Conservation (phyloP, 495 filamentous ascomycete genomes). For the Xylaria telfairii region DNA sequence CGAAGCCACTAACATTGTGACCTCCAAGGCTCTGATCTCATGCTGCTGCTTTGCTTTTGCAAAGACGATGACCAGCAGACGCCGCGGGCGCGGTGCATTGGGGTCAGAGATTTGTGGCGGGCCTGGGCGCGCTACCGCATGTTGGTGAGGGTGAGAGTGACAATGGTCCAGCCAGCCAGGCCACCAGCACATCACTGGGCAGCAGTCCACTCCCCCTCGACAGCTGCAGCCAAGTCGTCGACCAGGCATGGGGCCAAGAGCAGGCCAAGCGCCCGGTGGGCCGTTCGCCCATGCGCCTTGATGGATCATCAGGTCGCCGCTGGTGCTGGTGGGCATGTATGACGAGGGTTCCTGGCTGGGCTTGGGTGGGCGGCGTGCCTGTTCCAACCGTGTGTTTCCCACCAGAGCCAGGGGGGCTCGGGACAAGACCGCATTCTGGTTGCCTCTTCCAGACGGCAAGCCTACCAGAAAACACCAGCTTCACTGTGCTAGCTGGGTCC, state of each 20-base stretch:
- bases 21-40: slow-evolving; percentile 24
- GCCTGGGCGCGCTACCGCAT: slow-evolving; percentile 27
- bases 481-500: slow-evolving; percentile 17
- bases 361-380: slow-evolving; percentile 24
- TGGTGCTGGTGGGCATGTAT: slow-evolving; percentile 18
- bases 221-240: slow-evolving; percentile 22
- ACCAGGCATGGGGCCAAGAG: slow-evolving; percentile 24
- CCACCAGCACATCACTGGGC: slow-evolving; percentile 21
- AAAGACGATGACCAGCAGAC: slow-evolving; percentile 26
- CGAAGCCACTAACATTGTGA: slow-evolving; percentile 4
- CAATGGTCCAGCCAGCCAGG: slow-evolving; percentile 27
- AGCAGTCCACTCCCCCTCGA: slow-evolving; percentile 22
- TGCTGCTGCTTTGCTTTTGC: slow-evolving; percentile 26
- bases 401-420: slow-evolving; percentile 27
- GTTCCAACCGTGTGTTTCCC: slow-evolving; percentile 31
- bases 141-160: slow-evolving; percentile 14
- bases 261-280: slow-evolving; percentile 28
- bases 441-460: slow-evolving; percentile 25
- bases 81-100: slow-evolving; percentile 23
- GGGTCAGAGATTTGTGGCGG: slow-evolving; percentile 29
- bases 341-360: slow-evolving; percentile 28
- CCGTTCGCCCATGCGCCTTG: slow-evolving; percentile 23
- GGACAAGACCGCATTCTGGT: slow-evolving; percentile 26
- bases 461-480: background rate
- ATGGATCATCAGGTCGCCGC: slow-evolving; percentile 30